Evolutionary conservation across 352 stramenopile genomes (phyloP).

Genomic region (Sclerospora graminicola): DNA sequence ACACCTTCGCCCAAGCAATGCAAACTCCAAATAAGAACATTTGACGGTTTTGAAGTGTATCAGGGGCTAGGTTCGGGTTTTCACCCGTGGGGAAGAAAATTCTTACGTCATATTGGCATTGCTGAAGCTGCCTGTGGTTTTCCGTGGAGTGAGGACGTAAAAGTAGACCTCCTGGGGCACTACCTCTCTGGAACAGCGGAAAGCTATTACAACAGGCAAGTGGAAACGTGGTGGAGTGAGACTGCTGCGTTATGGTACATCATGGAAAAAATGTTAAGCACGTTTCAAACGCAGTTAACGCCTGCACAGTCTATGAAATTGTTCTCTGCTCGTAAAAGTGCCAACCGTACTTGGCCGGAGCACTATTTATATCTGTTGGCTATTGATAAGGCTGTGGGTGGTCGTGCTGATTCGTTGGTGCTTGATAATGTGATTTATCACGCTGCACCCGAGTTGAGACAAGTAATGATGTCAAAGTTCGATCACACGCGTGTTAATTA

Average conservation of each 20-base stretch:
- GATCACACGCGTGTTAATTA: not conserved
- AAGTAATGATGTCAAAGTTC: not conserved
- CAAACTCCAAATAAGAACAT: not conserved
- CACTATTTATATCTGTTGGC: not conserved
- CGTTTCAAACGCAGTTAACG: not conserved
- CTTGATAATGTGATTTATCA: not conserved
- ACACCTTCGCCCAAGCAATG: no score
- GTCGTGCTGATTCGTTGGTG: not conserved
- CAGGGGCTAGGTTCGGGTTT: not conserved
- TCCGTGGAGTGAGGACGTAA: conserved; percentile 1
- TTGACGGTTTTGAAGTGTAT: not conserved
- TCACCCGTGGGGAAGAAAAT: not conserved
- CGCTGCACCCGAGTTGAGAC: not conserved
- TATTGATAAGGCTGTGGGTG: not conserved
- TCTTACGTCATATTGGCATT: not conserved
- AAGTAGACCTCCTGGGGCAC: conserved; percentile 1
- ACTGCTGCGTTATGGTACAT: not conserved
- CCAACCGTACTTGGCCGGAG: not conserved
- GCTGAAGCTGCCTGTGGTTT: not conserved
- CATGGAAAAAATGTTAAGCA: not conserved
- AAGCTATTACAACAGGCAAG: conserved; percentile 5
- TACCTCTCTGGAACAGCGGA: not conserved
- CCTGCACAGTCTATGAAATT: not conserved
- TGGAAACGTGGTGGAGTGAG: conserved; percentile 1
- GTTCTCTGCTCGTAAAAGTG: no score